These are phyloP conservation scores for Phaeophleospora eucalypticola DNA, from an alignment of 2,329 filamentous ascomycete genomes.

Conservation along the genomic window DNA sequence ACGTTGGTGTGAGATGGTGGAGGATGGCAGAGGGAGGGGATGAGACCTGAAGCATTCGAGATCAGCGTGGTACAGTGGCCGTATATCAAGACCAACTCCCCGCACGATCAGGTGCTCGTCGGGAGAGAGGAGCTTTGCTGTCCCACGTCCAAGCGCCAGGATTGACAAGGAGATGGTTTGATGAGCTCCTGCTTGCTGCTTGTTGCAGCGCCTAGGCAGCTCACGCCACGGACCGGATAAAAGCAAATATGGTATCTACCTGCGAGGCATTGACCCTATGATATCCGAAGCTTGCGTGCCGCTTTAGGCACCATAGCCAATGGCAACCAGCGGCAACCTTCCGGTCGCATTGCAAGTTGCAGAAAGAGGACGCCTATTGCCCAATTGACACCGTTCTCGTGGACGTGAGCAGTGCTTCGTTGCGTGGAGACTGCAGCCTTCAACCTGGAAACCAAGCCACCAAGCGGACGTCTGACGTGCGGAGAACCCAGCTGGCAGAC, in stretches of 20 bases:
- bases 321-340: background rate
- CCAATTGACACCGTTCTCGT: background rate
- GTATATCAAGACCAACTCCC: constrained; percentile 24
- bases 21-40: constrained; percentile 1
- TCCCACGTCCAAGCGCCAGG: constrained; percentile 16
- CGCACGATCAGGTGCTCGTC: constrained; percentile 21
- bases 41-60: background rate
- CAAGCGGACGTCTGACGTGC: constrained; percentile 5
- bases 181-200: constrained; percentile 14
- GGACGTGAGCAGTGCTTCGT: background rate
- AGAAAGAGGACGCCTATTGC: background rate
- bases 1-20: constrained; percentile 1
- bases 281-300: background rate
- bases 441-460: background rate
- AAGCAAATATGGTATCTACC: constrained; percentile 1
- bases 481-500: constrained; percentile 17
- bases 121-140: constrained; percentile 18
- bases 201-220: constrained; percentile 13
- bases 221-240: constrained; percentile 19
- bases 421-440: background rate
- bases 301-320: background rate
- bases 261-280: background rate
- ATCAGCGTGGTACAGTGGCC: constrained; percentile 9
- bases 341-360: background rate
- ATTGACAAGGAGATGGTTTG: constrained; percentile 13